Evolutionary conservation across 345 rosid genomes (phyloP).

Genomic region (Eucalyptus polyanthemos): DNA sequence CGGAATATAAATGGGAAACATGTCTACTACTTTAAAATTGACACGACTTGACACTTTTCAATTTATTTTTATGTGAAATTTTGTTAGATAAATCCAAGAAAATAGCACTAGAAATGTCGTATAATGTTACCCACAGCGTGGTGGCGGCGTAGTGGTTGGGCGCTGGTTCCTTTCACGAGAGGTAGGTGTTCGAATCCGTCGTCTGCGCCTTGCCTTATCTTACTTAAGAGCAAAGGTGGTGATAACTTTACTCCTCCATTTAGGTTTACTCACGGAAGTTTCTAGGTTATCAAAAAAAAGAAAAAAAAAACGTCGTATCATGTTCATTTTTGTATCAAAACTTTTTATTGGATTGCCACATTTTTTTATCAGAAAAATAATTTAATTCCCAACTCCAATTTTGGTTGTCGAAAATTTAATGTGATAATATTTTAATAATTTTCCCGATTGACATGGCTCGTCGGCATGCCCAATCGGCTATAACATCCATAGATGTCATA

Average conservation of each 20-base stretch:
- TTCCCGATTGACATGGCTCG: neutral
- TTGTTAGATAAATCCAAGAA: neutral
- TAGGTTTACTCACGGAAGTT: no score
- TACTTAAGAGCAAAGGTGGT: accelerated
- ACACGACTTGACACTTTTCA: neutral
- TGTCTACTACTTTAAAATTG: neutral
- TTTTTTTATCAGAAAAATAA: no score
- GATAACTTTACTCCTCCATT: no score
- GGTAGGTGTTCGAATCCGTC: accelerated
- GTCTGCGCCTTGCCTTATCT: accelerated
- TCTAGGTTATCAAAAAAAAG: no score
- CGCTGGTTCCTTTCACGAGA: no score
- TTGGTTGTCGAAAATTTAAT: no score
- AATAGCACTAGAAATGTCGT: neutral
- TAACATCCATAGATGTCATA: neutral
- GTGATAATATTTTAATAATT: no score
- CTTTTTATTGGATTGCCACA: no score
- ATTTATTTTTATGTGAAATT: neutral
- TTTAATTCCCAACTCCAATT: no score
- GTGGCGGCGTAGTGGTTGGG: no score
- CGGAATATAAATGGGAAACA: neutral
- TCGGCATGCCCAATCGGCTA: accelerated
- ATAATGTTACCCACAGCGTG: no score
- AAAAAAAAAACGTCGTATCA: no score
- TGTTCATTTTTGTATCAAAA: neutral